These are phyloP conservation scores for Arthroderma uncinatum DNA, from an alignment of 2,329 filamentous ascomycete species.

Conservation along the genomic window DNA sequence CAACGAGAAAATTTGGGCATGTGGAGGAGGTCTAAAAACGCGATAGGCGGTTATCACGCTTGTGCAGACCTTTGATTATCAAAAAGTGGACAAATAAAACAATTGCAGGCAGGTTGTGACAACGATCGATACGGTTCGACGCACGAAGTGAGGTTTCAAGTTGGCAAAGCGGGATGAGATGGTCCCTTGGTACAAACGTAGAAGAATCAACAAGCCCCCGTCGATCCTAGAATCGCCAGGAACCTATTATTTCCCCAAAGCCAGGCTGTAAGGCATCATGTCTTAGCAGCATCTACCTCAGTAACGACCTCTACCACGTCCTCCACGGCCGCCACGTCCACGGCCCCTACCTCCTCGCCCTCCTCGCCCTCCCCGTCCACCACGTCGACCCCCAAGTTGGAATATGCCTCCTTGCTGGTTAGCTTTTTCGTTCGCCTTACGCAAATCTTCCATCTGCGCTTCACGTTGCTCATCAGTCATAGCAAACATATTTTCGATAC, in stretches of 20 bases:
- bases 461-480: conserved; percentile 59
- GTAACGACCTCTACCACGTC: not conserved
- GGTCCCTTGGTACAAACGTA: not conserved
- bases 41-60: too few species aligned
- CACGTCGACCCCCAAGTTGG: conserved; percentile 10
- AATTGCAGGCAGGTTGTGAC: too few species aligned
- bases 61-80: too few species aligned
- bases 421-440: conserved; percentile 14
- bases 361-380: conserved; percentile 11
- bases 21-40: too few species aligned
- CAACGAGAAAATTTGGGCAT: too few species aligned
- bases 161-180: not conserved
- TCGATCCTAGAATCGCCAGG: not conserved
- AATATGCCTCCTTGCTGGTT: not conserved
- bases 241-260: not conserved
- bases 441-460: conserved; percentile 24
- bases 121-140: too few species aligned
- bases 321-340: conserved; percentile 3
- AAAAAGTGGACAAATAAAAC: too few species aligned
- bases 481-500: conserved; percentile 65
- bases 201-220: not conserved
- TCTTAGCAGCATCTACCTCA: not conserved
- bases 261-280: not conserved
- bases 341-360: conserved; percentile 8
- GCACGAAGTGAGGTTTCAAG: not conserved